Conservation (phyloP, 2,329 filamentous ascomycete species). For the Epichloe hybrida region DNA sequence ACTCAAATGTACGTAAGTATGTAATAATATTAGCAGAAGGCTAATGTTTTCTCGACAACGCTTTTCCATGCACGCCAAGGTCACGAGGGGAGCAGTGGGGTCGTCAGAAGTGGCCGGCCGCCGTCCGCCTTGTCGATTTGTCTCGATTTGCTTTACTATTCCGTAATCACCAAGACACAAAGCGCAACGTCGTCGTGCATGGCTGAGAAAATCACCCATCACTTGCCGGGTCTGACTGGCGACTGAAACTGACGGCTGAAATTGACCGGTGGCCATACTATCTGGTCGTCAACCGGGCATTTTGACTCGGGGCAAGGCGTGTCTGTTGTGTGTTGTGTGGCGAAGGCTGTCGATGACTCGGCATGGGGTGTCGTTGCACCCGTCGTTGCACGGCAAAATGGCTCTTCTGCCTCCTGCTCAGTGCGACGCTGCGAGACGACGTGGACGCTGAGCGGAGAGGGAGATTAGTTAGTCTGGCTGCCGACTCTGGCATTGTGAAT, state of each 20-base stretch:
- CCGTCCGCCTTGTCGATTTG: neutral
- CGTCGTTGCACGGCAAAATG: neutral
- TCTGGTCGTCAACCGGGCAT: neutral
- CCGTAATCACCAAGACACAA: too few relatives aligned
- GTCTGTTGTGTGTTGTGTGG: neutral
- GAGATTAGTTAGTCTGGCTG: neutral
- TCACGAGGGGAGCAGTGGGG: neutral
- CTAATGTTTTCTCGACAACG: neutral
- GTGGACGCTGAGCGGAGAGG: neutral
- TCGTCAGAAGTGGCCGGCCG: neutral
- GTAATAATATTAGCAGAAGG: neutral
- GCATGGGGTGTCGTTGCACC: neutral
- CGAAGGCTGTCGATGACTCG: neutral
- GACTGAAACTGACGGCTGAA: neutral
- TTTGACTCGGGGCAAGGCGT: neutral
- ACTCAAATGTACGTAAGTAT: too few relatives aligned
- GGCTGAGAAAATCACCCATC: neutral
- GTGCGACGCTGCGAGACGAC: neutral
- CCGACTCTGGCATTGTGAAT: too few relatives aligned
- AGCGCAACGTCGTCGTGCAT: neutral
- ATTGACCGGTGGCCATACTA: neutral
- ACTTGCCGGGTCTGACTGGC: neutral
- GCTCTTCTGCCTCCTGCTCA: neutral
- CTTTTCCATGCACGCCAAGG: neutral
- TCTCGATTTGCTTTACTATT: too few relatives aligned